Conservation (phyloP, 208 protist species). For the Trypanosoma lewisi region DNA sequence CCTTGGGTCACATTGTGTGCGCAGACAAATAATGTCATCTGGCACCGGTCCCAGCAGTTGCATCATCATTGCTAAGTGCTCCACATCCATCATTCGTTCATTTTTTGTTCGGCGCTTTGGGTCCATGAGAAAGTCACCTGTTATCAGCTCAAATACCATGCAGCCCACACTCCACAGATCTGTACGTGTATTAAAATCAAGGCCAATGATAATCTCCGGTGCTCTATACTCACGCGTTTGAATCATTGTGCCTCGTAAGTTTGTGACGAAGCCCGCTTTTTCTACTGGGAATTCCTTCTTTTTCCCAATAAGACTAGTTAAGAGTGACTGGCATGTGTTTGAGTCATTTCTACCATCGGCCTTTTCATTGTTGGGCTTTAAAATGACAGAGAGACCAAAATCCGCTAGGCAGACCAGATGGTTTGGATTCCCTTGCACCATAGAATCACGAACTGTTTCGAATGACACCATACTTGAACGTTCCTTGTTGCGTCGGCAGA, state of each 20-base stretch:
- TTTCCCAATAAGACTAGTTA: slow-evolving; percentile 36
- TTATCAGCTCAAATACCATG: slow-evolving; percentile 86
- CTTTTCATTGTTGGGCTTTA: slow-evolving; percentile 40
- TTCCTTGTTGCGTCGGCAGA: slow-evolving; percentile 59
- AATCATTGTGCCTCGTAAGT: slow-evolving; percentile 69
- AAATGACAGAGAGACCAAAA: slow-evolving; percentile 72
- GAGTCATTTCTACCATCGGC: not conserved
- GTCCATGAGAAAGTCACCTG: slow-evolving; percentile 85
- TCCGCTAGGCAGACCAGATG: slow-evolving; percentile 70
- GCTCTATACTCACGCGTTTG: slow-evolving; percentile 92
- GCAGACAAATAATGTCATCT: slow-evolving; percentile 42
- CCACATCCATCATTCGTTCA: slow-evolving; percentile 64
- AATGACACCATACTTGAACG: slow-evolving; percentile 26
- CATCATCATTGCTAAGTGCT: slow-evolving; percentile 85
- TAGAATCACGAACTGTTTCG: slow-evolving; percentile 19
- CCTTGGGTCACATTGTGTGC: slow-evolving; percentile 1
- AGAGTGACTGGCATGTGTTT: slow-evolving; percentile 13
- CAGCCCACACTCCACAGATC: slow-evolving; percentile 93
- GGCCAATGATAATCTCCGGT: slow-evolving; percentile 86
- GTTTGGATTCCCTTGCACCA: slow-evolving; percentile 33
- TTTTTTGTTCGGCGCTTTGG: slow-evolving; percentile 64
- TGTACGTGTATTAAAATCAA: slow-evolving; percentile 82
- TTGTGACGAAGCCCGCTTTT: slow-evolving; percentile 51
- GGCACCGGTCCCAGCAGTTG: slow-evolving; percentile 73
- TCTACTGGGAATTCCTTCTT: slow-evolving; percentile 67